These are phyloP conservation scores for Cladosporium colombiae DNA, from an alignment of 2,329 filamentous ascomycete species.

Conservation along the genomic window DNA sequence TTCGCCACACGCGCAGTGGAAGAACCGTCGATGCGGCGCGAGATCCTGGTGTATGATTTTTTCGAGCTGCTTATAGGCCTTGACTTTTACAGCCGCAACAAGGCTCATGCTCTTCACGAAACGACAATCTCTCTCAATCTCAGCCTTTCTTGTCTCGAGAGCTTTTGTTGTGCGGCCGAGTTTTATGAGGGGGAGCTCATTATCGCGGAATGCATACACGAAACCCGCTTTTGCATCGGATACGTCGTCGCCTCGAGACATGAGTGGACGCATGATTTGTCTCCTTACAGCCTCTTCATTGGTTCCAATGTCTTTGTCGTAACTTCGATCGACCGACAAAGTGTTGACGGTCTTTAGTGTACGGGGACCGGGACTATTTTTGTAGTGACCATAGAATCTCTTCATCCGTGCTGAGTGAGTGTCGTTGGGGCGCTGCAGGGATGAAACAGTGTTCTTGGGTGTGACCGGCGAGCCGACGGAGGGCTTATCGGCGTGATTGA, in stretches of 20 bases:
- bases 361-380: too few species aligned
- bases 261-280: too few species aligned
- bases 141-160: background rate
- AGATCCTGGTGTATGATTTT: background rate
- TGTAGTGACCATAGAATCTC: too few species aligned
- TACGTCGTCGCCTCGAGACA: too few species aligned
- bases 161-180: background rate
- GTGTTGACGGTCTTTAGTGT: background rate
- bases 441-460: background rate
- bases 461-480: background rate
- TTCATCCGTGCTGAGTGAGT: background rate
- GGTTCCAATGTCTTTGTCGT: background rate
- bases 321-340: background rate
- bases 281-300: too few species aligned
- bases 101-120: background rate
- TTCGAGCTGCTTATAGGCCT: background rate
- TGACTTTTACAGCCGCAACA: background rate
- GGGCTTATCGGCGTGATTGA: background rate
- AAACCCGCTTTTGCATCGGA: background rate
- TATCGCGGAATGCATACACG: background rate
- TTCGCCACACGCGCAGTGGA: background rate
- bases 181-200: background rate
- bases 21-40: background rate
- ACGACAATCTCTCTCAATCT: background rate
- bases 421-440: background rate